Percentiles rank a stretch among this genome's conserved stretches.
Evolutionary conservation across 441 rosid genomes (phyloP).

Genomic region (Hura crepitans): DNA sequence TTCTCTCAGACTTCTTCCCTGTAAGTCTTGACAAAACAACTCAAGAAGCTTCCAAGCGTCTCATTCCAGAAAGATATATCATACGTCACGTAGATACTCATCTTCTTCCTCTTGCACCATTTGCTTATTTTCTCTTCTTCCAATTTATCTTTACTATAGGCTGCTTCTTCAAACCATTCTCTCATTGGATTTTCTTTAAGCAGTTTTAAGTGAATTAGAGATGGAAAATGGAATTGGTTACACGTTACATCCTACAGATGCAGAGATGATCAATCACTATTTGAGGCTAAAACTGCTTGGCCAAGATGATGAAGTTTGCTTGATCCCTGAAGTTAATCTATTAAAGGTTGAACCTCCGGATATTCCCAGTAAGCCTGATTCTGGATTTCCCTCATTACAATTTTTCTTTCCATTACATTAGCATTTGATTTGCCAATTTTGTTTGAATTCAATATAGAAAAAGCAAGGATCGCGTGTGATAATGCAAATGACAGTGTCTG

Average conservation of each 20-base stretch:
- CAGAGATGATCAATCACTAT: conserved; percentile 34
- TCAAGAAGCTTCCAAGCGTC: too few relatives aligned
- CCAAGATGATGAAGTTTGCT: conserved; percentile 18
- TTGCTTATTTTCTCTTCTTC: too few relatives aligned
- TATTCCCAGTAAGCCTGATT: conserved; percentile 30
- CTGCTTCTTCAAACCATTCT: too few relatives aligned
- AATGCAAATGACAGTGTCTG: conserved; percentile 20
- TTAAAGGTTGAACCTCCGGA: conserved; percentile 53
- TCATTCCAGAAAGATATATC: too few relatives aligned
- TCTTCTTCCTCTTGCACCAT: too few relatives aligned
- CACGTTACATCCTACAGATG: conserved; percentile 42
- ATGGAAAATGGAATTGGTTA: conserved; percentile 12
- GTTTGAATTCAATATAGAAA: background rate
- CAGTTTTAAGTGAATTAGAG: background rate
- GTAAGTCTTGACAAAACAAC: too few relatives aligned
- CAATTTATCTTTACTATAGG: too few relatives aligned
- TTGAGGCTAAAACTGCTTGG: conserved; percentile 33
- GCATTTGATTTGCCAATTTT: background rate
- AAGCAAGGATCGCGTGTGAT: background rate
- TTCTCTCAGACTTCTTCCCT: too few relatives aligned
- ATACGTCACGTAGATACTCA: too few relatives aligned
- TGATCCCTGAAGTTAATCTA: conserved; percentile 34
- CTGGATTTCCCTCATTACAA: conserved; percentile 27
- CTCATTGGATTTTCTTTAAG: too few relatives aligned
- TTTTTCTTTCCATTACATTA: background rate